Base-by-base conservation (phyloP, 345 rosid genomes). In the Erucastrum elatum region DNA sequence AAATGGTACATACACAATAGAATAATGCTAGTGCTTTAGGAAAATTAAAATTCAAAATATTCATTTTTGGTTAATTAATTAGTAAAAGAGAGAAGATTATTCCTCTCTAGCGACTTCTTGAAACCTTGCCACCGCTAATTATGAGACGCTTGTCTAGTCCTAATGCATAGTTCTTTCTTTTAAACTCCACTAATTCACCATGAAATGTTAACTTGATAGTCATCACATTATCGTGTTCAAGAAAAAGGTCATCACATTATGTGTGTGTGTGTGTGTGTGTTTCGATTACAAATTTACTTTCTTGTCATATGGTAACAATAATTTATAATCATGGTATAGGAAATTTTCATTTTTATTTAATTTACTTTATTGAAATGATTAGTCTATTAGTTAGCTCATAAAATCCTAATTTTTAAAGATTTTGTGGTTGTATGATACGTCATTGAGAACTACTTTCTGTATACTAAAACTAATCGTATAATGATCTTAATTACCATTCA, bases 21-120 rank as follows among this genome's bases (percentile, higher is more conserved):
- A 34, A 63, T 51, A 70, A 70, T 49, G 80, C 56, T 70, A 62
- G 10, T 51, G 55, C 44, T 53, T 64, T 37, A 53, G 2, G 15
- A 70, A 70, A 51, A 53, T 27, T 6, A 21, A 76, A 4, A n/a
- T 12, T 60, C 15, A 60, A 59, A 34, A 75, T 66, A 33, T 76
- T 33, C 71, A 33, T 3, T 27, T 58, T 71, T 21, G 4, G 35
- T n/a, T 58, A 59, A n/a, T 31, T 69, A 58, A 59, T 26, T 10
- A 27, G 56, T 66, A 58, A 31, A 58, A 49, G 65, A 27, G 87
- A 86, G 84, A 85, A 81, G 55, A 26, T 76, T 66, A 29, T 79
- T 72, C 75, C 72, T 72, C 15, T 61, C 13, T 67, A 71, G 53
- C 68, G 81, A 77, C 72, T 41, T 46, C 62, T 12, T 31, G 55